Conservation (phyloP, 192 early-diverging fungal species). For the Bifiguratus adelaidae region DNA sequence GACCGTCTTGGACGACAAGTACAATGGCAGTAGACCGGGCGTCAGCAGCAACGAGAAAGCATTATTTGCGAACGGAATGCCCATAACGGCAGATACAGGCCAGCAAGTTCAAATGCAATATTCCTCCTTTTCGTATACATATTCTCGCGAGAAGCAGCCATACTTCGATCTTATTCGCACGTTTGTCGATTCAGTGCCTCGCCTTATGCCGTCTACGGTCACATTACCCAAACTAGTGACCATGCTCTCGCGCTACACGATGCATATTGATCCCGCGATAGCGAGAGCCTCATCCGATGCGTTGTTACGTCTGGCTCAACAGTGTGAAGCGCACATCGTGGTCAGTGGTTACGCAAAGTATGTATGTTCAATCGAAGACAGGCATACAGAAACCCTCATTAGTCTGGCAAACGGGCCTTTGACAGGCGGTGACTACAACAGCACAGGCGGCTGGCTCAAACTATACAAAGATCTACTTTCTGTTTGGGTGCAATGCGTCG, state of each 20-base stretch:
- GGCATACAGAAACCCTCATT: slow-evolving; percentile 24
- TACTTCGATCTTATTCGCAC: slow-evolving; percentile 60
- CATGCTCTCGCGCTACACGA: slow-evolving; percentile 65
- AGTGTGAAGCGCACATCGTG: slow-evolving; percentile 39
- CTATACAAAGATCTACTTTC: slow-evolving; percentile 54
- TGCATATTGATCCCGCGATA: slow-evolving; percentile 81
- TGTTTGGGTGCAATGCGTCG: slow-evolving; percentile 37
- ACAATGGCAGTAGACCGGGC: slow-evolving; percentile 10
- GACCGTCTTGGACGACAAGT: slow-evolving; percentile 36
- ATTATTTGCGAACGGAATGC: background rate
- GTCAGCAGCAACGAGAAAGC: background rate
- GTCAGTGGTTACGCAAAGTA: slow-evolving; percentile 38
- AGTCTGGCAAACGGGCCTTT: slow-evolving; percentile 14
- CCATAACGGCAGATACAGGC: slow-evolving; percentile 9
- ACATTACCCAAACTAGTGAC: slow-evolving; percentile 57
- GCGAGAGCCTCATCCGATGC: slow-evolving; percentile 52
- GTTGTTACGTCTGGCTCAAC: slow-evolving; percentile 49
- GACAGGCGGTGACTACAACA: slow-evolving; percentile 4
- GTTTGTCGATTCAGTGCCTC: slow-evolving; percentile 61
- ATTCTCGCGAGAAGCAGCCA: slow-evolving; percentile 42
- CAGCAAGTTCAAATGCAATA: slow-evolving; percentile 32
- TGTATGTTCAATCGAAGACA: slow-evolving; percentile 43
- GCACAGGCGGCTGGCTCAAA: slow-evolving; percentile 44
- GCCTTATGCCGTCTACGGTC: slow-evolving; percentile 54
- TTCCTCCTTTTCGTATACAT: slow-evolving; percentile 32